A percentile compares a stretch with the other conserved stretches of the same genome.
Evolutionary conservation across 495 filamentous ascomycete genomes (phyloP).

Genomic region (Penicillium tannophilum): DNA sequence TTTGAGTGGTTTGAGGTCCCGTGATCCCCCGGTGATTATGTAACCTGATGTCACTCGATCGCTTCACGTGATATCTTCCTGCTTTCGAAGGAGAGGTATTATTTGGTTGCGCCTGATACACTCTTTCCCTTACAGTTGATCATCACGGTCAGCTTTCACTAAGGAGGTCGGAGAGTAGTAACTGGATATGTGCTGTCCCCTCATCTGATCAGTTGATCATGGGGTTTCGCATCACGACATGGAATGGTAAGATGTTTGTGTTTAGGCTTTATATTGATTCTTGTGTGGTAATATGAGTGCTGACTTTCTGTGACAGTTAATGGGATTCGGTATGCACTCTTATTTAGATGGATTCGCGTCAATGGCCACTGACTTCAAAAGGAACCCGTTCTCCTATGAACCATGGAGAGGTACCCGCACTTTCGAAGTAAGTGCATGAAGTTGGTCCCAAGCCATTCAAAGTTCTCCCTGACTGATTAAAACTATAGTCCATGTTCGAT

Average conservation of each 20-base stretch:
- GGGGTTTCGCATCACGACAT: slow-evolving; percentile 82
- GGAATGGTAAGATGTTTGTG: slow-evolving; percentile 68
- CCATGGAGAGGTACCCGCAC: slow-evolving; percentile 89
- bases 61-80: slow-evolving; percentile 32
- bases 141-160: background rate
- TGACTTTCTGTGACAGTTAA: slow-evolving; percentile 64
- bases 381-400: slow-evolving; percentile 92
- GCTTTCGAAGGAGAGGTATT: background rate
- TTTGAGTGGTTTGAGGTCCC: slow-evolving; percentile 39
- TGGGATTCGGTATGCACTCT: slow-evolving; percentile 72
- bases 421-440: slow-evolving; percentile 61
- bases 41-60: slow-evolving; percentile 44
- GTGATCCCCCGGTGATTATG: slow-evolving; percentile 45
- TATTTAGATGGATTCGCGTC: background rate
- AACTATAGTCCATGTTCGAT: slow-evolving; percentile 81
- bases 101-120: background rate
- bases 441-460: background rate
- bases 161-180: background rate
- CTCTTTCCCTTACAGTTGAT: background rate
- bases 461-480: background rate
- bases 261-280: background rate
- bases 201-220: slow-evolving; percentile 42
- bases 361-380: slow-evolving; percentile 25
- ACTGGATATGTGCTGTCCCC: background rate
- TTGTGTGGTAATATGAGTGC: slow-evolving; percentile 1